Evolutionary conservation across 208 protist genomes (phyloP).

Genomic region (Crithidia mellificae): DNA sequence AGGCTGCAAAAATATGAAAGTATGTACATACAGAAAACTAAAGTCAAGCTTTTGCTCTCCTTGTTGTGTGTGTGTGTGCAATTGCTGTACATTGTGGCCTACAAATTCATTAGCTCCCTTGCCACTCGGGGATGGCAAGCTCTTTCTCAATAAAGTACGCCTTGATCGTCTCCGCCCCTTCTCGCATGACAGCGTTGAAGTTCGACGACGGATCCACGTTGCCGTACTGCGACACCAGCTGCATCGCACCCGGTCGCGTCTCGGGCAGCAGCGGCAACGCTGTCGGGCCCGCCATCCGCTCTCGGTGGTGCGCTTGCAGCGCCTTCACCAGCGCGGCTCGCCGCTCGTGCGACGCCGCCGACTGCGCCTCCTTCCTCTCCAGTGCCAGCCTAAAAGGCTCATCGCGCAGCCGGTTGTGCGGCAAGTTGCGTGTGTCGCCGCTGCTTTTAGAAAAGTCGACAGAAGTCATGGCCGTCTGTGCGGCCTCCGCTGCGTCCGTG

Average conservation of each 20-base stretch:
- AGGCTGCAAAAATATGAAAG: too few species aligned
- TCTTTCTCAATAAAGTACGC: conserved; percentile 31
- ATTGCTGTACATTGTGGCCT: conserved; percentile 10
- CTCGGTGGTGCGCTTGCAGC: conserved; percentile 9
- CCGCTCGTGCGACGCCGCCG: conserved; percentile 9
- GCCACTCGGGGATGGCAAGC: conserved; percentile 30
- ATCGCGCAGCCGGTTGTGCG: conserved; percentile 32
- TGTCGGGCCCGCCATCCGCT: conserved; percentile 6
- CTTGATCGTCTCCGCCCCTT: conserved; percentile 29
- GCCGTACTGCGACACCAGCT: conserved; percentile 37
- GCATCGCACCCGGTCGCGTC: conserved; percentile 24
- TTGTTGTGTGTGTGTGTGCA: too few species aligned
- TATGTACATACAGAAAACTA: too few species aligned
- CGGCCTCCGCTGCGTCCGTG: too few species aligned
- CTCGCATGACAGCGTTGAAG: conserved; percentile 22
- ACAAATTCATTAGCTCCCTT: not conserved
- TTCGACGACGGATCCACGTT: conserved; percentile 10
- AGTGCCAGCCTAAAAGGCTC: conserved; percentile 27
- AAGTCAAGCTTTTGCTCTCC: too few species aligned
- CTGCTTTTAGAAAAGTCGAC: not conserved
- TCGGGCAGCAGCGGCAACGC: conserved; percentile 29
- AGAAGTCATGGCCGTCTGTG: not conserved
- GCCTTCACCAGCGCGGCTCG: conserved; percentile 17
- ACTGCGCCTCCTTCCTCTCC: conserved; percentile 22
- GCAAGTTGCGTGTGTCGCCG: conserved; percentile 6